These are phyloP conservation scores for Russula compacta DNA, from an alignment of 768 basidiomycete species.

Conservation along the genomic window DNA sequence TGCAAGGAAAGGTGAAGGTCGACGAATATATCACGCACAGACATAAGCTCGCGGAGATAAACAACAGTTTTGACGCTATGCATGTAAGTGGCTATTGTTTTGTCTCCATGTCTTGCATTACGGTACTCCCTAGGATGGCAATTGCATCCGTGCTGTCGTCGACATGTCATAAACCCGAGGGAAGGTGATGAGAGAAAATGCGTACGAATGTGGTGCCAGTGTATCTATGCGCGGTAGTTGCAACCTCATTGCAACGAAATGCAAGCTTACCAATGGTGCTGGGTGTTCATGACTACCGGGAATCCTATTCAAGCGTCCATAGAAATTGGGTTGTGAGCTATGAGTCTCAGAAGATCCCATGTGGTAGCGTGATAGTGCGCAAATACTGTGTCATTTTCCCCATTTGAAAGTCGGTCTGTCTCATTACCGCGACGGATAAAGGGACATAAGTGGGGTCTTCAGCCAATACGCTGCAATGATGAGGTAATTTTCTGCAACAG, in stretches of 20 bases:
- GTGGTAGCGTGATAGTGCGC: no score
- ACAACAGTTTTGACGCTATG: slow-evolving; percentile 91
- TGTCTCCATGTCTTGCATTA: not conserved
- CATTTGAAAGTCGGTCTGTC: no score
- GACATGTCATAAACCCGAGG: slow-evolving; percentile 47
- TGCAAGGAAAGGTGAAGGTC: slow-evolving; percentile 72
- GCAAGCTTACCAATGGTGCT: not conserved
- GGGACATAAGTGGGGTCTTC: no score
- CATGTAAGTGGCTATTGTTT: slow-evolving; percentile 52
- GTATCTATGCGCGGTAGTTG: not conserved
- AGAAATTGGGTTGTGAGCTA: no score
- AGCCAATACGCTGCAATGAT: no score
- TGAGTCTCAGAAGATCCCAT: no score
- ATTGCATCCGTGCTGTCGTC: slow-evolving; percentile 93
- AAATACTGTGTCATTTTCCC: no score
- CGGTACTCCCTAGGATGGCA: slow-evolving; percentile 45
- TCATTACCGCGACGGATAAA: no score
- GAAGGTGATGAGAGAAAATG: not conserved
- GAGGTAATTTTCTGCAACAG: no score
- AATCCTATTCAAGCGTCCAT: no score
- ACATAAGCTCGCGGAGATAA: slow-evolving; percentile 64
- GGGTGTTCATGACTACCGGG: no score
- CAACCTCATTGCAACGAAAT: not conserved
- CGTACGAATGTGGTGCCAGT: not conserved
- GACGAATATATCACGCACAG: slow-evolving; percentile 96